Conservation (phyloP, 176 grass and related monocot genomes). For the Oryza officinalis region DNA sequence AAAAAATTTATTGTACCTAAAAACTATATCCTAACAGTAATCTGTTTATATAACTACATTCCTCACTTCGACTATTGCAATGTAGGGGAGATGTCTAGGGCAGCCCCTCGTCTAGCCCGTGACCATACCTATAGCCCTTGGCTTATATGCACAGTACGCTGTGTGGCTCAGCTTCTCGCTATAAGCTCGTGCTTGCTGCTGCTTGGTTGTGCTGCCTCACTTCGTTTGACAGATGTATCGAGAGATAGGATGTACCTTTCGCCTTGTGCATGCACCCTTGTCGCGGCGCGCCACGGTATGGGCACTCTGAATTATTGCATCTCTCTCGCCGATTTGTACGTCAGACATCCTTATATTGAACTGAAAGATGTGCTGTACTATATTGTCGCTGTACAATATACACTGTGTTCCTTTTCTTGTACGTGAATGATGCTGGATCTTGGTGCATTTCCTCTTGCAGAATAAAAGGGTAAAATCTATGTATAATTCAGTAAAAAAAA, state of each 20-base stretch:
- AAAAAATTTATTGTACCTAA: neutral
- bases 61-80: neutral
- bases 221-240: slow-evolving; percentile 6
- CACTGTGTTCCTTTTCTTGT: neutral
- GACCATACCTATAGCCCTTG: slow-evolving; percentile 33
- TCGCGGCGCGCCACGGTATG: slow-evolving; percentile 18
- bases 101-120: slow-evolving; percentile 10
- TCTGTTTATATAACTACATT: neutral
- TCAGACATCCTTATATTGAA: neutral
- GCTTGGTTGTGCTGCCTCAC: slow-evolving; percentile 11
- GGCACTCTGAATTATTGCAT: slow-evolving; percentile 21
- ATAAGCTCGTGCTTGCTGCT: slow-evolving; percentile 33
- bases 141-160: slow-evolving; percentile 28
- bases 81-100: neutral
- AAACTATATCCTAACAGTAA: neutral
- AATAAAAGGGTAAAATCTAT: neutral
- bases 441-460: neutral
- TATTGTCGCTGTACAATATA: neutral
- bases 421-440: neutral
- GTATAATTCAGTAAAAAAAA: neutral
- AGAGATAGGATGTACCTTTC: slow-evolving; percentile 18
- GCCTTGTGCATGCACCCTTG: neutral
- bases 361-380: neutral
- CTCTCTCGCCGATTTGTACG: neutral
- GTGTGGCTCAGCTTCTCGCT: slow-evolving; percentile 17